These are phyloP conservation scores for Paxillus involutus DNA, from an alignment of 768 basidiomycete genomes.

Conservation along the genomic window DNA sequence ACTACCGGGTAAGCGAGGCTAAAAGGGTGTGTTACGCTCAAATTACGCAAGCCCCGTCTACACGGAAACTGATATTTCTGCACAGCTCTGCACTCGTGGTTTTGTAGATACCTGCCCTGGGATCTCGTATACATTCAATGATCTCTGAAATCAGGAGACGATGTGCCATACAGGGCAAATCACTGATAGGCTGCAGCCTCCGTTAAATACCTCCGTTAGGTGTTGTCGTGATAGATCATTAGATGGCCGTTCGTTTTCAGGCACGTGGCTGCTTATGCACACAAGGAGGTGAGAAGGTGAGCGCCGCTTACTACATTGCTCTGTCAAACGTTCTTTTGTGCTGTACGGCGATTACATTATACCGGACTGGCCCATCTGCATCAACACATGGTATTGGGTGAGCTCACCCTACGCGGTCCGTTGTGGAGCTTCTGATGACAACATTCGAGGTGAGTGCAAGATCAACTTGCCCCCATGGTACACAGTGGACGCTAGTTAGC, in stretches of 20 bases:
- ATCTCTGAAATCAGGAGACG: too few species aligned
- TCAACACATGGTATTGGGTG: constrained; percentile 13
- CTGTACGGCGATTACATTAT: constrained; percentile 20
- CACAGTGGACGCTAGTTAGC: background rate
- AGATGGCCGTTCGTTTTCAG: background rate
- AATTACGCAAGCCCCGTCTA: too few species aligned
- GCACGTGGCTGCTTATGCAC: too few species aligned
- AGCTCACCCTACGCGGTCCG: constrained; percentile 12
- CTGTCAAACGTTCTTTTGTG: constrained; percentile 5
- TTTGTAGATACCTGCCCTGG: too few species aligned
- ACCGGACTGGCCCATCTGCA: constrained; percentile 17
- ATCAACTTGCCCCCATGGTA: background rate
- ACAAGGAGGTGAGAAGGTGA: too few species aligned
- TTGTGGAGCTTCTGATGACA: constrained; percentile 5
- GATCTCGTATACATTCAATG: too few species aligned
- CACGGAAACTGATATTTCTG: background rate
- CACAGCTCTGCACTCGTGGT: background rate
- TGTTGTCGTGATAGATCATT: background rate
- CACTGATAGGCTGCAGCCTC: background rate
- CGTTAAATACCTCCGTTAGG: background rate
- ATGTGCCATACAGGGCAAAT: too few species aligned
- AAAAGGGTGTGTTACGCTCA: too few species aligned
- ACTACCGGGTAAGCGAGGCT: background rate
- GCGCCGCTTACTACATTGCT: too few species aligned
- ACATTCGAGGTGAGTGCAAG: background rate